Conservation (phyloP, 1,284 basidiomycete species). For the Rugosomyces carneus region DNA sequence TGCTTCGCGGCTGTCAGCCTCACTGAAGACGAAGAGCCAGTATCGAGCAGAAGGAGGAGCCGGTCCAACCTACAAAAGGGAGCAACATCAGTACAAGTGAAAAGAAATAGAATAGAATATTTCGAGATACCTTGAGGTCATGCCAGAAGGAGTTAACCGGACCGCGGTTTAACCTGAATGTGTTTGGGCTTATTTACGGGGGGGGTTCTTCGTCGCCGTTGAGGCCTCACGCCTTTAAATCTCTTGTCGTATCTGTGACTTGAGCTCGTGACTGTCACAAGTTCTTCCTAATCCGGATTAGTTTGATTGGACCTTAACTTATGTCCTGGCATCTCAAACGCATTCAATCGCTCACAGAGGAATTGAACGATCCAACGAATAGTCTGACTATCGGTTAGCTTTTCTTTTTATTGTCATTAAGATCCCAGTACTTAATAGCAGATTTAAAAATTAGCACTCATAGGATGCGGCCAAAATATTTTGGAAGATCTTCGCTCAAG, state of each 20-base stretch:
- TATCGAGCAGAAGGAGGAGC: conserved; percentile 86
- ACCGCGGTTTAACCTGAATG: conserved; percentile 24
- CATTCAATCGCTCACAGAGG: conserved; percentile 16
- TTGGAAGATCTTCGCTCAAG: conserved; percentile 21
- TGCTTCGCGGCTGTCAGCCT: conserved; percentile 90
- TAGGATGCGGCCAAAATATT: conserved; percentile 17
- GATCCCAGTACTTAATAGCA: background rate
- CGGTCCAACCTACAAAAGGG: conserved; percentile 72
- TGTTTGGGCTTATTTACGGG: conserved; percentile 41
- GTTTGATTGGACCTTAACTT: conserved; percentile 3
- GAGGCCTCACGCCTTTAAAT: conserved; percentile 35
- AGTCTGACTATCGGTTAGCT: conserved; percentile 17
- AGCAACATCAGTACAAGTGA: conserved; percentile 8
- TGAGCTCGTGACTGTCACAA: conserved; percentile 16
- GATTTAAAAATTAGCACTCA: conserved; percentile 12
- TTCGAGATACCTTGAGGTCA: conserved; percentile 72
- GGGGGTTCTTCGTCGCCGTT: conserved; percentile 28
- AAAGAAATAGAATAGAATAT: no score
- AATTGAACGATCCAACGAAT: conserved; percentile 17
- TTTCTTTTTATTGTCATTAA: background rate
- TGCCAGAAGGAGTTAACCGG: conserved; percentile 33
- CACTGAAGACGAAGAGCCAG: conserved; percentile 82
- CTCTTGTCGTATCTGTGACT: conserved; percentile 22
- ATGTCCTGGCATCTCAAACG: conserved; percentile 14
- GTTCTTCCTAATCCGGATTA: conserved; percentile 13